A percentile compares a stretch with the other conserved stretches of the same genome.
phyloP scores from a whole-genome alignment of 2,329 filamentous ascomycete genomes.

The Byssochlamys sp. region DNA sequence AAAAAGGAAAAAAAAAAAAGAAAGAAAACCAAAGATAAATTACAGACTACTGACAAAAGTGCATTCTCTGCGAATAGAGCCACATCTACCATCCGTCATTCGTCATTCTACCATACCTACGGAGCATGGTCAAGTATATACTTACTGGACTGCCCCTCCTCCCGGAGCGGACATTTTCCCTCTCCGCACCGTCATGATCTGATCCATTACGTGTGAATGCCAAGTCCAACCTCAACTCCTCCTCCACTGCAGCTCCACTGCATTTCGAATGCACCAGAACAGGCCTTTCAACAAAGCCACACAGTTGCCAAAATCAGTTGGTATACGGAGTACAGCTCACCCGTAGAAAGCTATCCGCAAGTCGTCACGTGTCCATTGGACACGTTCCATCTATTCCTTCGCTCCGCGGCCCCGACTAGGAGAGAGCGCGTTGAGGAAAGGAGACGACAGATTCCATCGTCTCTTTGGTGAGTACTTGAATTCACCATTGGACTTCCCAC shows the following conservation, averaged over 20 bases:
- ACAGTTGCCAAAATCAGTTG: background rate
- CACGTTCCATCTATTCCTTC: background rate
- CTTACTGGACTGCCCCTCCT: background rate
- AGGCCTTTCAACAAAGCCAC: background rate
- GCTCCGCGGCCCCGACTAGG: background rate
- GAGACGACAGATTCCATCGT: constrained; percentile 5
- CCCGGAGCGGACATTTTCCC: background rate
- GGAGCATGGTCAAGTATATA: background rate
- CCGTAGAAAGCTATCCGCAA: background rate
- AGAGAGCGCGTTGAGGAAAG: constrained; percentile 3
- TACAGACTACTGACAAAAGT: too few relatives aligned
- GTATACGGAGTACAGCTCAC: background rate
- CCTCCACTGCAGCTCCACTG: background rate
- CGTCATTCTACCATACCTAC: background rate
- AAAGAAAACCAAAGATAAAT: too few relatives aligned
- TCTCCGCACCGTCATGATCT: background rate
- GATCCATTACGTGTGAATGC: background rate
- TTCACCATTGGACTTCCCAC: constrained; percentile 1
- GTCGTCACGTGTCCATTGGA: background rate
- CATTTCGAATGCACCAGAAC: background rate
- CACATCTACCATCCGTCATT: background rate
- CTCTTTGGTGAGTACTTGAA: constrained; percentile 4
- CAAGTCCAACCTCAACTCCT: background rate
- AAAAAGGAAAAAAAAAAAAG: too few relatives aligned
- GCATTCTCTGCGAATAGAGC: background rate